phyloP scores from a whole-genome alignment of 2,329 filamentous ascomycete species.

The Escovopsis sp. region DNA sequence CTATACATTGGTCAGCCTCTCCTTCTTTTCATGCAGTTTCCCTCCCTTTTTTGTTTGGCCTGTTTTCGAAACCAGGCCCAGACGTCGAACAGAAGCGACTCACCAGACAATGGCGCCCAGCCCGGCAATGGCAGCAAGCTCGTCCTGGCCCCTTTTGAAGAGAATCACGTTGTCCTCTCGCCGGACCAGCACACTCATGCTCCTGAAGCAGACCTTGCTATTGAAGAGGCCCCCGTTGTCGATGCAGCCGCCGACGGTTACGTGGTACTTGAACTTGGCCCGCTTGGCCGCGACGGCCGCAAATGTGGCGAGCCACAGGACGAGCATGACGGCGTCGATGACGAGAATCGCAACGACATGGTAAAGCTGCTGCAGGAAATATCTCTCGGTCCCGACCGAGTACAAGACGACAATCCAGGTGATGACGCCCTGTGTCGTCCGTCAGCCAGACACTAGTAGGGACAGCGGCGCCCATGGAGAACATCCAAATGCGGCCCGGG shows the following conservation, averaged over 20 bases:
- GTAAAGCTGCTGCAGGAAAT: conserved; percentile 21
- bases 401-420: conserved; percentile 31
- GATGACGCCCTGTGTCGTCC: conserved; percentile 23
- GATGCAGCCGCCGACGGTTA: conserved; percentile 16
- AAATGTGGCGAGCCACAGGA: conserved; percentile 33
- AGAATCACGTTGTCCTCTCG: conserved; percentile 18
- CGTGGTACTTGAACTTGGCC: conserved; percentile 18
- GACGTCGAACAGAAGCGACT: conserved; percentile 6
- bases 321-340: conserved; percentile 27
- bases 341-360: conserved; percentile 28
- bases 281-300: conserved; percentile 25
- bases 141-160: conserved; percentile 17
- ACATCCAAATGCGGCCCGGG: too few relatives aligned
- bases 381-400: conserved; percentile 24
- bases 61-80: too few relatives aligned
- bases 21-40: neutral
- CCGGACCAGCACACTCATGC: conserved; percentile 12
- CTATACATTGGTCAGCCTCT: conserved; percentile 9
- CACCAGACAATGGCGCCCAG: conserved; percentile 29
- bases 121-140: conserved; percentile 26
- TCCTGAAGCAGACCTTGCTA: conserved; percentile 21
- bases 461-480: too few relatives aligned
- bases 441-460: too few relatives aligned
- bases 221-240: conserved; percentile 24
- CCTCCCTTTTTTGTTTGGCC: neutral